Percentiles rank a stretch among this genome's conserved stretches.
Evolutionary conservation across 768 basidiomycete genomes (phyloP).

Genomic region (Trametes villosa): DNA sequence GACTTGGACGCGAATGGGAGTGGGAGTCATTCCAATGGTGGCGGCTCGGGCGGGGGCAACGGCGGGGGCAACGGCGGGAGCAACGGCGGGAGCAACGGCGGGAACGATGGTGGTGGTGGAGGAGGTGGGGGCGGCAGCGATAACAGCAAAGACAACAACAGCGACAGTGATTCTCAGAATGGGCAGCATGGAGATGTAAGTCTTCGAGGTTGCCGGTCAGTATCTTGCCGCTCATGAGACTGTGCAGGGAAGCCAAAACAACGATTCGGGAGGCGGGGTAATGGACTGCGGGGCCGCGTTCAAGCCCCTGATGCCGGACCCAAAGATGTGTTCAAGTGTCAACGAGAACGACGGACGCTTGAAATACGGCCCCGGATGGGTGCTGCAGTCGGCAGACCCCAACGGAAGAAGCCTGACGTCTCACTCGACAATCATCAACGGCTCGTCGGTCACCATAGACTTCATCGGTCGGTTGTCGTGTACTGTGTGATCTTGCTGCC

Average conservation of each 20-base stretch:
- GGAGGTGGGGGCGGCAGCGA: background rate
- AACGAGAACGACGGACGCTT: conserved; percentile 14
- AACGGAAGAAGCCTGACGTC: background rate
- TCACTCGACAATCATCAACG: background rate
- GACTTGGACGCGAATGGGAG: background rate
- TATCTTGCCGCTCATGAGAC: no score
- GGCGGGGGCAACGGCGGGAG: background rate
- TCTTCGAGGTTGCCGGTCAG: no score
- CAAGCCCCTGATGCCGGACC: background rate
- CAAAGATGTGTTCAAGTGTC: background rate
- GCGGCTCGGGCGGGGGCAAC: background rate
- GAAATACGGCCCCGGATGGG: conserved; percentile 6
- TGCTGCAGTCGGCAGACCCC: background rate
- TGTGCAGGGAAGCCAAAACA: background rate
- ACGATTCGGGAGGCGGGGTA: background rate
- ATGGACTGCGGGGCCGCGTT: background rate
- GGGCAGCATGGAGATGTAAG: no score
- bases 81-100: background rate
- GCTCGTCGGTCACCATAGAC: background rate
- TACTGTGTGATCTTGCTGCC: background rate
- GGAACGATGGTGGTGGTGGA: background rate
- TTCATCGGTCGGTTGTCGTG: conserved; percentile 2
- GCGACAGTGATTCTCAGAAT: background rate
- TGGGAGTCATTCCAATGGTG: background rate
- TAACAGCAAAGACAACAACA: background rate